These are phyloP conservation scores for Rhamnella rubrinervis DNA, from an alignment of 331 rosid species.

Conservation along the genomic window DNA sequence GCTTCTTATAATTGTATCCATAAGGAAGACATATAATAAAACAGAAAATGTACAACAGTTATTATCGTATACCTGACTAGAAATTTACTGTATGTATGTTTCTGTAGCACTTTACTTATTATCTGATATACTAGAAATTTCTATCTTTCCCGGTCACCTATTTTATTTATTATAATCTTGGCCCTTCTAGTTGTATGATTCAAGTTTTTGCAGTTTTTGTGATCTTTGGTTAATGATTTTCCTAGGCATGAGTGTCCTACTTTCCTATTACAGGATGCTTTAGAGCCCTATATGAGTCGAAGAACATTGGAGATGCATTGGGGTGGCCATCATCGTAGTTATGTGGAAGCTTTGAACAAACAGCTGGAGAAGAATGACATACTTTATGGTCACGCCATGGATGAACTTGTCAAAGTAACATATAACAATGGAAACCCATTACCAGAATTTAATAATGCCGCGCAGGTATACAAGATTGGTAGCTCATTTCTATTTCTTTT, in stretches of 20 bases:
- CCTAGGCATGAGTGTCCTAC: constrained; percentile 2
- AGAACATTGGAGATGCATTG: constrained; percentile 80
- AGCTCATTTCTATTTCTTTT: constrained; percentile 12
- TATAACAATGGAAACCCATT: constrained; percentile 90
- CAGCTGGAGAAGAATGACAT: constrained; percentile 76
- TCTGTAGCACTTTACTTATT: background rate
- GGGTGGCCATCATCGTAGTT: constrained; percentile 78
- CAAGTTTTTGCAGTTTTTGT: constrained; percentile 4
- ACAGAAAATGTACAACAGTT: too few species aligned
- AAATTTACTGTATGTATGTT: background rate
- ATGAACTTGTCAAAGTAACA: constrained; percentile 87
- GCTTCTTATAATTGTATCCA: too few species aligned
- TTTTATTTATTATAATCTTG: background rate
- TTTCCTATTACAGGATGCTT: constrained; percentile 66
- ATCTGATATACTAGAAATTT: background rate
- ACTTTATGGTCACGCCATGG: constrained; percentile 77
- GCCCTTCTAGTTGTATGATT: background rate
- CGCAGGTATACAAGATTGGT: constrained; percentile 65
- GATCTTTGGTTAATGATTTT: background rate
- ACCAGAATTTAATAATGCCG: constrained; percentile 91
- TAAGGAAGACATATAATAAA: too few species aligned
- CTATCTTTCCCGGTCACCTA: background rate
- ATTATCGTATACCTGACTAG: background rate
- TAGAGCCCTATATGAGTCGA: constrained; percentile 87
- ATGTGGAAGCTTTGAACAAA: constrained; percentile 67